Evolutionary conservation across 768 basidiomycete species (phyloP), one percentile per base, ranked within the genome.

Genomic region (Pleurotus ostreatus): DNA sequence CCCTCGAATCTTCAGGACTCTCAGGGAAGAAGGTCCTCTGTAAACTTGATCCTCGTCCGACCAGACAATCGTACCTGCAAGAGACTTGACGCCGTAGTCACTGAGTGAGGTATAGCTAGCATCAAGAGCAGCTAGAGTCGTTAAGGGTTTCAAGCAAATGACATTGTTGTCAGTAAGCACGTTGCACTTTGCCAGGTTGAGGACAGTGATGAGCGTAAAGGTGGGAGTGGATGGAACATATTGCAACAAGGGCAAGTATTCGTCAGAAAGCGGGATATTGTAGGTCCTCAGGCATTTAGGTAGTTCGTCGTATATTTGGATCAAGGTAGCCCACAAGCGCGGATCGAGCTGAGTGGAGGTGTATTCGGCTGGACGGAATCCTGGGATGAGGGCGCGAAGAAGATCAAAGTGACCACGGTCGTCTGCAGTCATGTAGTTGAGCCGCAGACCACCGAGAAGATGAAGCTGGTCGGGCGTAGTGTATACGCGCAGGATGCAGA

Each of bases 141-240:
- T 81, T 5, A 92, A 74, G 8, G 68, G 60, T 25, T 75, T 78
- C 25, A 91, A 71, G 7, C 70, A 64, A 40, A 74, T 56, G 22
- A 89, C 73, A 46, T 77, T 79, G 22, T 78, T 68, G 66, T 92
- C 89, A 23, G 75, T 80, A 0, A 92, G 72, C n/a, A 79, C 72
- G 9, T 57, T 54, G 60, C 85, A 86, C 4, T 74, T 67, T 2
- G 81, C 75, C 7, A 92, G 71, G 46, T 86, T 76, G 20, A 92
- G 67, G 9, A 88, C 65, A 4, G 88, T 86, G 53, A 91, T 58
- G 30, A 92, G 74, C 2, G 86, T 74, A 65, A 89, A 92, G 20
- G 78, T 63, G 2, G 74, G 62, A 0, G 84, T 82, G 44, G 76
- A 70, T 1, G 78, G 76, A 41, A 90, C 79, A 13, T 59, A 60